Conservation (phyloP, 2,329 filamentous ascomycete genomes). For the Calonectria multiphialidica region DNA sequence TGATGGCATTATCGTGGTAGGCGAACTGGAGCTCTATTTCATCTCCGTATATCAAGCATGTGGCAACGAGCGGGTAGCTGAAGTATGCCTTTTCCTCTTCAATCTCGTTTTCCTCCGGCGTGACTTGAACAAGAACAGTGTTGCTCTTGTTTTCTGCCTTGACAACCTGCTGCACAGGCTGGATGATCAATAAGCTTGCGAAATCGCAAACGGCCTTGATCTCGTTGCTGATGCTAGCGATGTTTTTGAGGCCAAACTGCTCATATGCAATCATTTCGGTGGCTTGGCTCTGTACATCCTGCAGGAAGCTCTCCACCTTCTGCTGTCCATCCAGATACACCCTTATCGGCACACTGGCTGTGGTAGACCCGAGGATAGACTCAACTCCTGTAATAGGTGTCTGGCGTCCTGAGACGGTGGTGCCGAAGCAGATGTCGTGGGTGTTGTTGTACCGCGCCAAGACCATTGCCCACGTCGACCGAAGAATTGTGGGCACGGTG, state of each 20-base stretch:
- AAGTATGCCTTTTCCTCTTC: neutral
- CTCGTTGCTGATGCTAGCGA: constrained; percentile 24
- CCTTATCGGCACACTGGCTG: constrained; percentile 44
- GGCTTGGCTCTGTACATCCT: constrained; percentile 37
- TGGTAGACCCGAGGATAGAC: constrained; percentile 42
- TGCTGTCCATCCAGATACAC: constrained; percentile 40
- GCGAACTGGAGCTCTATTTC: neutral
- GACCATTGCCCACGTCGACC: constrained; percentile 63
- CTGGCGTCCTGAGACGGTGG: constrained; percentile 55
- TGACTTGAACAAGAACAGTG: neutral
- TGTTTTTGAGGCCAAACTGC: constrained; percentile 31
- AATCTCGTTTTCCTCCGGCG: neutral
- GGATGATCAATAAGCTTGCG: constrained; percentile 18
- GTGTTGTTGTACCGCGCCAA: constrained; percentile 59
- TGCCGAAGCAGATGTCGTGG: constrained; percentile 56
- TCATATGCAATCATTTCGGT: constrained; percentile 25
- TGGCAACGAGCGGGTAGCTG: neutral
- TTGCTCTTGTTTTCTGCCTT: neutral
- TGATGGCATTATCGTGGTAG: neutral
- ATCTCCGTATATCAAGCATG: neutral
- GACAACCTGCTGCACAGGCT: neutral
- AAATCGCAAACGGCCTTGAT: constrained; percentile 4
- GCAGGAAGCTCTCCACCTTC: constrained; percentile 54
- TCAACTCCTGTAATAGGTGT: constrained; percentile 35
- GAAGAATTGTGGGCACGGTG: constrained; percentile 26